A percentile compares a stretch with the other conserved stretches of the same genome.
phyloP scores from a whole-genome alignment of 352 stramenopile species.

The Phytopythium vexans region DNA sequence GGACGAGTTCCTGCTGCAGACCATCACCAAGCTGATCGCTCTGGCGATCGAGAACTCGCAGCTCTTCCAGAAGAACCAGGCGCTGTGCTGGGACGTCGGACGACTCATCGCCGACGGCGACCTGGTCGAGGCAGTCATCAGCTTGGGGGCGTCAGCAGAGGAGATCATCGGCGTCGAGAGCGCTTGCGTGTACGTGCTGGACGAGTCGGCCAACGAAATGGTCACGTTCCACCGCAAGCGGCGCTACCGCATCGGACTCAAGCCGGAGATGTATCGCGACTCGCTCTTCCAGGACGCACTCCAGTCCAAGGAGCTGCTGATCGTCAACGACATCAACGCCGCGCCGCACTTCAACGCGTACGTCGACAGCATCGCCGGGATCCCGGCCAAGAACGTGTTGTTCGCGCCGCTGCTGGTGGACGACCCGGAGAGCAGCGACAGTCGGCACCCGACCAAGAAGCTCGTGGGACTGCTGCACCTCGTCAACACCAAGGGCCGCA shows the following conservation, averaged over 20 bases:
- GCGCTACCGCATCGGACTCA: slow-evolving; percentile 52
- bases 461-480: slow-evolving; percentile 68
- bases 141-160: slow-evolving; percentile 48
- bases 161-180: slow-evolving; percentile 73
- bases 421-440: slow-evolving; percentile 14
- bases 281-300: slow-evolving; percentile 57
- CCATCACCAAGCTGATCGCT: slow-evolving; percentile 75
- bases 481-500: slow-evolving; percentile 67
- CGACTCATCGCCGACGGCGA: slow-evolving; percentile 61
- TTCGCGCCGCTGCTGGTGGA: slow-evolving; percentile 63
- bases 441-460: slow-evolving; percentile 18
- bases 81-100: slow-evolving; percentile 57
- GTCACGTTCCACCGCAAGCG: slow-evolving; percentile 73
- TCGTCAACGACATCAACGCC: slow-evolving; percentile 54
- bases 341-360: slow-evolving; percentile 52
- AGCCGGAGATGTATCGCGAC: slow-evolving; percentile 41
- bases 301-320: slow-evolving; percentile 38
- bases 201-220: slow-evolving; percentile 39
- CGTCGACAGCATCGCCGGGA: slow-evolving; percentile 58
- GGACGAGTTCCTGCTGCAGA: slow-evolving; percentile 72
- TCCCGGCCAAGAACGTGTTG: slow-evolving; percentile 49
- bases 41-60: slow-evolving; percentile 80
- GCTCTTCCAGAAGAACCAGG: slow-evolving; percentile 77
- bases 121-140: slow-evolving; percentile 54
- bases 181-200: slow-evolving; percentile 60